Base-by-base conservation (phyloP, 495 filamentous ascomycete species). In the Xylaria flabelliformis region DNA sequence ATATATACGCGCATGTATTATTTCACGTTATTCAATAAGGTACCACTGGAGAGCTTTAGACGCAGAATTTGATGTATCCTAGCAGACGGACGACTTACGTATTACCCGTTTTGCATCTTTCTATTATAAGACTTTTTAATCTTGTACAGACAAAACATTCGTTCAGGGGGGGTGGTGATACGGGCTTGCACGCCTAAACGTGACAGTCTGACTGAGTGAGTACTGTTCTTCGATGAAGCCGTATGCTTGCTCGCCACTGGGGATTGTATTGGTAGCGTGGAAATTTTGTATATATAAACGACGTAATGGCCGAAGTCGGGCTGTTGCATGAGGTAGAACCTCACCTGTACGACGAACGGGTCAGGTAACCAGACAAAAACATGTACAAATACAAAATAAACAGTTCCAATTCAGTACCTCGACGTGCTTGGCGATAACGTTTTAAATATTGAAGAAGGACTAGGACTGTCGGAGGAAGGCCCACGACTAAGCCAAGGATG, bases 201-300 rank as follows among this genome's bases (percentile, higher is more conserved):
- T 64, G 4, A 64, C 4, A 3, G 41, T 64, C 39, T 13, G 39
- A 9, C 39, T 41, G 9, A 41, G 39, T 13, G 39, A 42, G 24
- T 46, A 64, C 61, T 64, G 61, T 34, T 64, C 61, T 64, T 64
- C 61, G 34, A 64, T 3, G 21, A 29, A 17, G 24, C 61, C 41
- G 41, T 46, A 46, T 4, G n/a, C 10, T 1, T 21, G 19, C 21
- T 46, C 61, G 7, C 12, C 12, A 12, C 26, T 17, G 10, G 61
- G 41, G 2, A 12, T 0, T 10, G 2, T n/a, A 10, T 29, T 46
- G 19, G 19, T 7, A 19, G 21, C 4, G 24, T 7, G 1, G 61
- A 1, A 32, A 24, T 26, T 0, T 21, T 46, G 39, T 9, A n/a
- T 7, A 39, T 64, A 46, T 15, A 9, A 64, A 46, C 12, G 0